Percentiles rank a stretch among this genome's conserved stretches.
Conservation (phyloP, 192 early-diverging fungal genomes). For the Gaertneriomyces sp. region DNA sequence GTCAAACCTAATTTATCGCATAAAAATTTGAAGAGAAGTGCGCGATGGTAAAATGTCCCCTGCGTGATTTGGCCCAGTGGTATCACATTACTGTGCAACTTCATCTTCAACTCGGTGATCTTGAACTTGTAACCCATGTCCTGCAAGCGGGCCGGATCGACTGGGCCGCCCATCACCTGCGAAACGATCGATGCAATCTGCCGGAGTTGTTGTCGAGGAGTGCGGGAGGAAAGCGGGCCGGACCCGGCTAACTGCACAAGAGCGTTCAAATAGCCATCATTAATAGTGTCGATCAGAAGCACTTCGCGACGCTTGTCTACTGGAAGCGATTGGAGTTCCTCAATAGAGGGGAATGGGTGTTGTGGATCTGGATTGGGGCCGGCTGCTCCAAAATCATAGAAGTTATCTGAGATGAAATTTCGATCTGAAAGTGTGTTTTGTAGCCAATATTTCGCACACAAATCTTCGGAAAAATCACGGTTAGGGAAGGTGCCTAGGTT, state of each 20-base stretch:
- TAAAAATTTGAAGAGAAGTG: constrained; percentile 53
- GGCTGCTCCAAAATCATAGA: constrained; percentile 57
- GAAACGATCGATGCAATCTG: constrained; percentile 43
- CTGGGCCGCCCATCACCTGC: constrained; percentile 44
- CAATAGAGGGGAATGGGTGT: constrained; percentile 38
- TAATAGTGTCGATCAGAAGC: constrained; percentile 38
- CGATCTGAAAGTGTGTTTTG: constrained; percentile 36
- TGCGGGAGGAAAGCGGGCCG: constrained; percentile 5
- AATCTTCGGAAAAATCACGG: constrained; percentile 29
- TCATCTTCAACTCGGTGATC: constrained; percentile 51
- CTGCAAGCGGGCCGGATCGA: constrained; percentile 25
- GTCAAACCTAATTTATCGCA: constrained; percentile 47
- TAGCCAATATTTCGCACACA: constrained; percentile 59
- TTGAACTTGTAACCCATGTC: constrained; percentile 45
- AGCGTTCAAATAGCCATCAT: constrained; percentile 30
- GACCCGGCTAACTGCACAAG: constrained; percentile 14
- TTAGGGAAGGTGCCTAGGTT: background rate
- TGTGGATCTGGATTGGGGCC: constrained; percentile 31
- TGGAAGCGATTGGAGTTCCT: constrained; percentile 29
- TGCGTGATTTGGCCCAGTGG: constrained; percentile 39
- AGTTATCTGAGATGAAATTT: constrained; percentile 48
- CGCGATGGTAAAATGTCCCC: constrained; percentile 57
- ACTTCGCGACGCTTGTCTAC: constrained; percentile 53
- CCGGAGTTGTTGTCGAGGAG: constrained; percentile 36
- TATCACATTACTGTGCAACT: constrained; percentile 41